Percentiles rank a stretch among this genome's conserved stretches.
Evolutionary conservation across 768 basidiomycete genomes (phyloP).

Genomic region (Tricholoma bakamatsutake): DNA sequence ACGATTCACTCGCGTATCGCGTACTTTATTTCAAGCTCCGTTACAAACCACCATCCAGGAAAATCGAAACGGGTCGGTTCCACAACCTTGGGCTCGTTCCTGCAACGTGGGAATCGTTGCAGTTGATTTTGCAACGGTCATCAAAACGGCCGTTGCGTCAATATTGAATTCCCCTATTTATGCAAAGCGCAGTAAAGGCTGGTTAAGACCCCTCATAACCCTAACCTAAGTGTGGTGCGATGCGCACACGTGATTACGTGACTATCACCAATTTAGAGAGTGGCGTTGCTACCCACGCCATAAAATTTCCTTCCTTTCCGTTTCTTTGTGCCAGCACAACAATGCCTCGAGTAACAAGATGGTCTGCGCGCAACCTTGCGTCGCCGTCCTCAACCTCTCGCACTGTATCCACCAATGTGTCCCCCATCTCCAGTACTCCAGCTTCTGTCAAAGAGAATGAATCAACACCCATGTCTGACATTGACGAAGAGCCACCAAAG

Average conservation of each 20-base stretch:
- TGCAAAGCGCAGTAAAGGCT: too few species aligned
- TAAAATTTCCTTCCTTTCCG: slow-evolving; percentile 20
- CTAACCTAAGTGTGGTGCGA: neutral
- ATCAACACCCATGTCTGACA: slow-evolving; percentile 52
- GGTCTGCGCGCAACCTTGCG: slow-evolving; percentile 21
- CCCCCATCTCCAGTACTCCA: slow-evolving; percentile 46
- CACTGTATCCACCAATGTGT: slow-evolving; percentile 38
- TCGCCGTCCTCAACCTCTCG: slow-evolving; percentile 33
- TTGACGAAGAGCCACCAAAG: slow-evolving; percentile 16
- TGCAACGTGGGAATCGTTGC: too few species aligned
- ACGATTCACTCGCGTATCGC: too few species aligned
- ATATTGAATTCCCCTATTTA: too few species aligned
- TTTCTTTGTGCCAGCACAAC: slow-evolving; percentile 5
- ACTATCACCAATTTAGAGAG: slow-evolving; percentile 22
- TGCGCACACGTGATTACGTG: slow-evolving; percentile 26
- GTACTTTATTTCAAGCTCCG: too few species aligned
- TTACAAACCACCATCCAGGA: too few species aligned
- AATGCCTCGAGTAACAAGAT: slow-evolving; percentile 32
- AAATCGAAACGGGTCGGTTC: too few species aligned
- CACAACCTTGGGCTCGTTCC: too few species aligned
- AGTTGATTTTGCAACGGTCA: too few species aligned
- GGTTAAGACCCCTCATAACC: too few species aligned
- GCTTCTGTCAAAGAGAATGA: slow-evolving; percentile 37
- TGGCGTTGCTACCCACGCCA: neutral
- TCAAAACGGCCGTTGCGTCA: too few species aligned